Conservation (phyloP, 116 monocot genomes). For the Posidonia oceanica region DNA sequence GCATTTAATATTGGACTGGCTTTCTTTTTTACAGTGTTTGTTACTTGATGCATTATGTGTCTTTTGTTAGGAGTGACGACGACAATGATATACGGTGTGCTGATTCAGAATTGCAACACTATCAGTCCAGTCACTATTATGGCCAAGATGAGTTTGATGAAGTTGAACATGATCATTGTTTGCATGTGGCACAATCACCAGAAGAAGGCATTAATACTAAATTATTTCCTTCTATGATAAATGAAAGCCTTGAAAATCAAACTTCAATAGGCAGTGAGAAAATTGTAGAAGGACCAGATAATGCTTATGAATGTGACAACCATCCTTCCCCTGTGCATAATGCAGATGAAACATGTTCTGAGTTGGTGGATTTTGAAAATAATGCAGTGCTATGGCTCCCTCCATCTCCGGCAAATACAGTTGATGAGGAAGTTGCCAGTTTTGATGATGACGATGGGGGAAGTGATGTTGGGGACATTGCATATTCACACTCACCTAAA, state of each 20-base stretch:
- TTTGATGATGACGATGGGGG: slow-evolving; percentile 51
- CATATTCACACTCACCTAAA: slow-evolving; percentile 34
- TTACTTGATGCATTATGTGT: neutral
- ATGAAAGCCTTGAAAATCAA: slow-evolving; percentile 26
- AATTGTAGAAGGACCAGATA: slow-evolving; percentile 35
- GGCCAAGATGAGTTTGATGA: slow-evolving; percentile 40
- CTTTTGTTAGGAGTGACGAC: slow-evolving; percentile 46
- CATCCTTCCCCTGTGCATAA: slow-evolving; percentile 61
- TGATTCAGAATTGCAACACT: slow-evolving; percentile 33
- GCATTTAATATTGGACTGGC: neutral
- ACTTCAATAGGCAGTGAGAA: slow-evolving; percentile 29
- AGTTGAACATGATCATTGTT: slow-evolving; percentile 17
- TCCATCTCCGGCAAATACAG: slow-evolving; percentile 77
- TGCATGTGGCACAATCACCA: slow-evolving; percentile 20
- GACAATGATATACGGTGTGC: slow-evolving; percentile 27
- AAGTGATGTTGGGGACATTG: slow-evolving; percentile 43
- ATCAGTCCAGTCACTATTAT: slow-evolving; percentile 41
- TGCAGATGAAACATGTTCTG: slow-evolving; percentile 37
- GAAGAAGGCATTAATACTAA: slow-evolving; percentile 22
- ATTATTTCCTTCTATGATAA: slow-evolving; percentile 17
- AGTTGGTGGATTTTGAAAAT: slow-evolving; percentile 81
- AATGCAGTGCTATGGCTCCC: slow-evolving; percentile 79
- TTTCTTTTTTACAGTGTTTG: neutral
- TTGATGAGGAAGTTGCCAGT: slow-evolving; percentile 48
- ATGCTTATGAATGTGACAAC: slow-evolving; percentile 29